Base-by-base conservation (phyloP, 106 monocot genomes). In the Acorus calamus region DNA sequence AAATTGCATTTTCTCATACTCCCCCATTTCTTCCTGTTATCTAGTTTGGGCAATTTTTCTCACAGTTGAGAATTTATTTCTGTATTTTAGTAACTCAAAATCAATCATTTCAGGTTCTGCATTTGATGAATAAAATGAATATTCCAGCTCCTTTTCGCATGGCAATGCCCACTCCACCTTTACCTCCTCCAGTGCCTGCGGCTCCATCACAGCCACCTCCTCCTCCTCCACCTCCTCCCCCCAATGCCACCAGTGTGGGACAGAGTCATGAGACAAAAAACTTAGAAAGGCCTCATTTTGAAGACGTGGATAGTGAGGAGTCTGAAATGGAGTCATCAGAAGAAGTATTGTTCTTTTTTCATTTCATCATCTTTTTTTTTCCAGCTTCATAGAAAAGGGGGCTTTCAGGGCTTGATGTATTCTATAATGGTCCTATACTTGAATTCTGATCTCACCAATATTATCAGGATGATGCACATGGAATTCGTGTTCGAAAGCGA, bases 81-180 rank as follows among this genome's bases (percentile, higher is more conserved):
- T 60, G 41, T 7, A 11, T 47, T 14, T 11, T 53, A 50, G 2
- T 28, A 28, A 28, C 28, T 28, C 28, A 28, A 28, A 28, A 28
- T 28, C 28, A 28, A 28, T 28, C 28, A 28, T 28, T 28, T 28
- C 71, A 92, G 98, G 98, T 98, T 71, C 75, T 92, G 60, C 98
- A 99, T 83, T 76, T 99, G 72, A 98, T 98, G 96, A 98, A 98
- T 67, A 98, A 98, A 69, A 91, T 98, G 96, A 98, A 98, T 55
- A 80, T 98, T 71, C 96, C 91, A 49, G 83, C 85, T 50, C 96
- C 96, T 57, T 98, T 98, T 79, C 91, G 96, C 14, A 83, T 85
- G 79, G 98, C 92, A 59, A 63, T 99, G 49, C 92, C 92, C 10
- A 99, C 88, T 50, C 98, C 98, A 50, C 92, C 92, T 4, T 68